Conservation (phyloP, 202 grass and related monocot genomes). For the Eragrostis tef region DNA sequence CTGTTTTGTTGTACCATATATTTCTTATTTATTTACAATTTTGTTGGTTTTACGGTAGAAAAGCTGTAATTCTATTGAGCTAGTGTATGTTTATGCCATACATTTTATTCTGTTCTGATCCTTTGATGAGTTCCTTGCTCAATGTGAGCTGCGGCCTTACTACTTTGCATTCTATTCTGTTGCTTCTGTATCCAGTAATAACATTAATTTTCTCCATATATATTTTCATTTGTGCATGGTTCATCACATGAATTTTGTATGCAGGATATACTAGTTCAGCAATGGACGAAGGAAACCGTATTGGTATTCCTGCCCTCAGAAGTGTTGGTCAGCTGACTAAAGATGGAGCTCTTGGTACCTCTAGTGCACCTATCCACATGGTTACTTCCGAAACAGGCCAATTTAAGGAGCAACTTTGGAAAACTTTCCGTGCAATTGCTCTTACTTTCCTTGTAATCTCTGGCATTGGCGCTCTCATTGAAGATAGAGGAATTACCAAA, state of each 20-base stretch:
- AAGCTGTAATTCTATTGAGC: no score
- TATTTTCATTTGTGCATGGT: neutral
- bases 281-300: constrained; percentile 64
- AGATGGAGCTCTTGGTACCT: constrained; percentile 83
- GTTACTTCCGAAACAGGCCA: constrained; percentile 79
- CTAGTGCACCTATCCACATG: constrained; percentile 86
- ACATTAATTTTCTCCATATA: neutral
- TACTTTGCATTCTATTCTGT: constrained; percentile 14
- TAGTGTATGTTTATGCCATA: neutral
- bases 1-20: neutral
- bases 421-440: constrained; percentile 80
- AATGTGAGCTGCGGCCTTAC: neutral
- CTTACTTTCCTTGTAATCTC: constrained; percentile 93
- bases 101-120: neutral
- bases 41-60: neutral
- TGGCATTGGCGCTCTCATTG: constrained; percentile 79
- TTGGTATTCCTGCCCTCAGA: constrained; percentile 56
- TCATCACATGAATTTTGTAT: constrained; percentile 28
- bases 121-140: neutral
- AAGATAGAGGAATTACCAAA: constrained; percentile 93
- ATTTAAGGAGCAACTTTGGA: constrained; percentile 94
- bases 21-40: neutral
- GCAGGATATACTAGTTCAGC: constrained; percentile 63
- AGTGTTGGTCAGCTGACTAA: constrained; percentile 65
- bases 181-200: neutral